A percentile compares a stretch with the other conserved stretches of the same genome.
These are phyloP conservation scores for Alternaria sp. DNA, from an alignment of 2,329 filamentous ascomycete genomes.

Conservation along the genomic window DNA sequence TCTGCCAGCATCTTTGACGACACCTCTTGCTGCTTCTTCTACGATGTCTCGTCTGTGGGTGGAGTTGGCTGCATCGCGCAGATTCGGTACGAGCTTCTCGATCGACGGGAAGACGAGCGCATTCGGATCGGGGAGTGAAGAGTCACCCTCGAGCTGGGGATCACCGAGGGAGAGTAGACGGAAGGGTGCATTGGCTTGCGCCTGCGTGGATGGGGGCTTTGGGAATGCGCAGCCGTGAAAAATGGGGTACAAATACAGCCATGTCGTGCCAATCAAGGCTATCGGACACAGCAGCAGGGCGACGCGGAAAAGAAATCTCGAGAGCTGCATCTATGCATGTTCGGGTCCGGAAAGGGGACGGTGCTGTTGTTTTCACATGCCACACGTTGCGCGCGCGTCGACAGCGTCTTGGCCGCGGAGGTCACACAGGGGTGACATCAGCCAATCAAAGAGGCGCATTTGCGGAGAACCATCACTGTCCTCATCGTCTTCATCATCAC, in stretches of 20 bases:
- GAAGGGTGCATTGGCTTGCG: conserved; percentile 69
- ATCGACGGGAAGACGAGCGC: conserved; percentile 49
- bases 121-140: conserved; percentile 68
- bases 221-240: conserved; percentile 83
- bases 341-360: conserved; percentile 14
- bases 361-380: conserved; percentile 11
- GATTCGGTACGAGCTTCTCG: conserved; percentile 41
- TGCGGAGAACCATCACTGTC: conserved; percentile 6
- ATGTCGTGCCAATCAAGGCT: conserved; percentile 72
- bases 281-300: conserved; percentile 66
- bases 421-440: background rate
- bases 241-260: conserved; percentile 87
- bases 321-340: conserved; percentile 59
- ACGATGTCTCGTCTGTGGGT: conserved; percentile 16
- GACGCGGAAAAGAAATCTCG: conserved; percentile 53
- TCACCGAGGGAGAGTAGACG: conserved; percentile 87
- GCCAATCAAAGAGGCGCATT: conserved; percentile 8
- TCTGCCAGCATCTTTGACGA: conserved; percentile 68
- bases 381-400: conserved; percentile 6
- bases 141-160: conserved; percentile 92
- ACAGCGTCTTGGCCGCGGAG: conserved; percentile 8
- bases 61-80: conserved; percentile 26
- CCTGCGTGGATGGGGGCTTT: conserved; percentile 15
- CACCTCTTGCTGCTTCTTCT: conserved; percentile 22
- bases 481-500: background rate